Percentiles rank a stretch among this genome's conserved stretches.
These are phyloP conservation scores for Scheffersomyces spartinae DNA, from an alignment of 805 yeast genomes.

Conservation along the genomic window DNA sequence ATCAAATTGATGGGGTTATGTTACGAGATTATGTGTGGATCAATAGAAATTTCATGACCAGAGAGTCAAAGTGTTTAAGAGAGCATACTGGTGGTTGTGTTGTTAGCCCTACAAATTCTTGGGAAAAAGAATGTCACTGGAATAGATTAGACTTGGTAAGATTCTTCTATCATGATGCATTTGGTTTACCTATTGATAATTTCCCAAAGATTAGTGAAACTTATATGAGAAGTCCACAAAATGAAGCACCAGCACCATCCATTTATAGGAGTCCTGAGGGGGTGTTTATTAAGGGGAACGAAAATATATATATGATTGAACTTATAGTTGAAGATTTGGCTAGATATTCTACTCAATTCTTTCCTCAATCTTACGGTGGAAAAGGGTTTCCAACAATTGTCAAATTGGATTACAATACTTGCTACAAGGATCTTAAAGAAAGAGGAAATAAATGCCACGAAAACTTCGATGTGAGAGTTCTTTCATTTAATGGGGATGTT, in stretches of 20 bases:
- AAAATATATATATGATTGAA: conserved; percentile 73
- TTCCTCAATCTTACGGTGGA: conserved; percentile 47
- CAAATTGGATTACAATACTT: conserved; percentile 32
- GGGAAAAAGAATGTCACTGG: conserved; percentile 74
- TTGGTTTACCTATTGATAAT: conserved; percentile 57
- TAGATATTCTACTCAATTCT: conserved; percentile 47
- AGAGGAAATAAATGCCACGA: conserved; percentile 13
- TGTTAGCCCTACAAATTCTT: conserved; percentile 33
- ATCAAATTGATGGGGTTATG: conserved; percentile 86
- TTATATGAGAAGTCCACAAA: neutral
- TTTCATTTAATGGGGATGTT: conserved; percentile 53
- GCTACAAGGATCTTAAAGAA: conserved; percentile 17
- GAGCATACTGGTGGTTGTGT: conserved; percentile 36
- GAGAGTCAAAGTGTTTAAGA: conserved; percentile 48
- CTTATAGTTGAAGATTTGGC: conserved; percentile 47
- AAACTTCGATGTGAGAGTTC: conserved; percentile 39
- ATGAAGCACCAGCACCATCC: conserved; percentile 8
- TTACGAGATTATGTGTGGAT: conserved; percentile 70
- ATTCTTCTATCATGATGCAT: conserved; percentile 72
- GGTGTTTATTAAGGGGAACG: conserved; percentile 32
- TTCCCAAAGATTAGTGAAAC: conserved; percentile 7
- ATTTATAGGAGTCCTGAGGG: conserved; percentile 11
- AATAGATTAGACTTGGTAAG: conserved; percentile 69
- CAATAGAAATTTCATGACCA: conserved; percentile 71
- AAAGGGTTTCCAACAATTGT: conserved; percentile 47